phyloP scores from a whole-genome alignment of 768 basidiomycete species.

The Suillus ampliporus region DNA sequence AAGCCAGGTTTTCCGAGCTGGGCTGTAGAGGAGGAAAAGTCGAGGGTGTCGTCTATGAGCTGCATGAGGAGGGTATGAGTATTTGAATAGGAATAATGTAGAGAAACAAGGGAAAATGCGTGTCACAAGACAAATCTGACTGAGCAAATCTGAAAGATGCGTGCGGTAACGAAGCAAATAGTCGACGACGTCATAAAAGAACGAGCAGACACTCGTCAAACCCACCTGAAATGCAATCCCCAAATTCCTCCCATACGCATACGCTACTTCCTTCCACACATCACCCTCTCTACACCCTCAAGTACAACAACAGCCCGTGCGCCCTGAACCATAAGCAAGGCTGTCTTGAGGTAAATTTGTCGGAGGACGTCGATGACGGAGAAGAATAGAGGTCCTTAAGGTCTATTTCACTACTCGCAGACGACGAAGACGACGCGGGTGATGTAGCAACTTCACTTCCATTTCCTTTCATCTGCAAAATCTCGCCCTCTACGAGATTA shows the following conservation, averaged over 20 bases:
- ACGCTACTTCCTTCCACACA: constrained; percentile 86
- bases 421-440: not conserved
- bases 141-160: not conserved
- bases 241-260: constrained; percentile 89
- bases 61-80: constrained; percentile 35
- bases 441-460: constrained; percentile 13
- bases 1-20: constrained; percentile 86
- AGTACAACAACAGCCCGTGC: constrained; percentile 84
- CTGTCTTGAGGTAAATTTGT: constrained; percentile 87
- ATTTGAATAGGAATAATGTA: not conserved
- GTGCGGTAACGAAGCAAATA: not conserved
- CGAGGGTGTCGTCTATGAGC: constrained; percentile 96
- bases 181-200: no score
- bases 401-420: constrained; percentile 22
- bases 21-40: constrained; percentile 79
- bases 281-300: constrained; percentile 79
- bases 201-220: no score
- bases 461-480: constrained; percentile 66
- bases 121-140: not conserved
- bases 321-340: constrained; percentile 88
- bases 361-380: constrained; percentile 39
- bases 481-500: constrained; percentile 96
- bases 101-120: not conserved
- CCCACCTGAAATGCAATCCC: constrained; percentile 98
- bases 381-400: constrained; percentile 51